Percentiles rank a stretch among this genome's conserved stretches.
These are phyloP conservation scores for Parastagonospora nodorum DNA, from an alignment of 2,329 filamentous ascomycete genomes.

Conservation along the genomic window DNA sequence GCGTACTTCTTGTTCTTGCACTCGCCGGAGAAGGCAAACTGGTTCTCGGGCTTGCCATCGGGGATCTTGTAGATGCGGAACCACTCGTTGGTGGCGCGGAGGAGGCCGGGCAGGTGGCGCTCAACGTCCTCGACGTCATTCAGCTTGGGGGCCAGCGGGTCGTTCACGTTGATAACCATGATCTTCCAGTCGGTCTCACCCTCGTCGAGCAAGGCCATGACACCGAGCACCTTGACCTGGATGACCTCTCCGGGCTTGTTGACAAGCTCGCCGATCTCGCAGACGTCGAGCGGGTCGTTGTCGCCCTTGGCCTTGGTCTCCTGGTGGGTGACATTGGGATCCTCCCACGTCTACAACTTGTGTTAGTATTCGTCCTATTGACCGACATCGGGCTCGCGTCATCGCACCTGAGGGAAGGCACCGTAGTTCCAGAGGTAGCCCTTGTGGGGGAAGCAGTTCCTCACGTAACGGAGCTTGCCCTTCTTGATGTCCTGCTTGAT, in stretches of 20 bases:
- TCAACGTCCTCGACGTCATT: constrained; percentile 99
- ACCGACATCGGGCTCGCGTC: constrained; percentile 35
- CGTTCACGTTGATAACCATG: constrained; percentile 98
- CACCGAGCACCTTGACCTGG: constrained; percentile 99
- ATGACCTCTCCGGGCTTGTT: constrained; percentile 96
- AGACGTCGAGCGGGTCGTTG: constrained; percentile 98
- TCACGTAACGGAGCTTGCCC: constrained; percentile 98
- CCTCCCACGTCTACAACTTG: constrained; percentile 86
- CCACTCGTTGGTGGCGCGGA: constrained; percentile 99
- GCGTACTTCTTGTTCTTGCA: constrained; percentile 99
- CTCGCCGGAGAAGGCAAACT: constrained; percentile 99
- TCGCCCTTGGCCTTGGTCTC: constrained; percentile 99
- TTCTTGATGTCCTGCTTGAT: constrained; percentile 99
- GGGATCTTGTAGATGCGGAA: constrained; percentile 99
- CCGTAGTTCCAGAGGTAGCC: constrained; percentile 99
- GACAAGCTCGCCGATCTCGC: constrained; percentile 98
- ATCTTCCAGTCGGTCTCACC: constrained; percentile 99
- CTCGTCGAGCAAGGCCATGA: constrained; percentile 99
- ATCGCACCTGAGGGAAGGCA: constrained; percentile 90
- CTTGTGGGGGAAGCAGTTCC: constrained; percentile 99
- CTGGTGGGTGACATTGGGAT: constrained; percentile 92
- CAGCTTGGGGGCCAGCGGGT: constrained; percentile 93
- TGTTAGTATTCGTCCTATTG: constrained; percentile 28
- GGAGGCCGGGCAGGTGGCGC: constrained; percentile 93
- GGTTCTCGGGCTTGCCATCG: constrained; percentile 99